A percentile compares a stretch with the other conserved stretches of the same genome.
phyloP scores from a whole-genome alignment of 1,284 basidiomycete species.

The Moesziomyces parantarcticus region DNA sequence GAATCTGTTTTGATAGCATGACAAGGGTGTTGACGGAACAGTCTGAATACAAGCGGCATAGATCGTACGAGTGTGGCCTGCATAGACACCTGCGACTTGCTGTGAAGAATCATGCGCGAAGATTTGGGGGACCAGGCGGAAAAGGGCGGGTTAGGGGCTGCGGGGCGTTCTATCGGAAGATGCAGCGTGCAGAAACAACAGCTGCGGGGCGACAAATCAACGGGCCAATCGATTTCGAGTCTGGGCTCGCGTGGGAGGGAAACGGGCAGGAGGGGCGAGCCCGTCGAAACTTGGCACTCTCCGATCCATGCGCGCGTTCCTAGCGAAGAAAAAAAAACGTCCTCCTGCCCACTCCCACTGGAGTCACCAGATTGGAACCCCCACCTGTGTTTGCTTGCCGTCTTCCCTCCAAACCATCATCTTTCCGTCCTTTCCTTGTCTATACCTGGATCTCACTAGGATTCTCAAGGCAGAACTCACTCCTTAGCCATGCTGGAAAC shows the following conservation, averaged over 20 bases:
- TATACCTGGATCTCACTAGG: not conserved
- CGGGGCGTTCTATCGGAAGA: too few relatives aligned
- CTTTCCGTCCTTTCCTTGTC: not conserved
- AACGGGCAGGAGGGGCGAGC: not conserved
- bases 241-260: not conserved
- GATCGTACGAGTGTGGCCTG: too few relatives aligned
- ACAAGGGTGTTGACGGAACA: not conserved
- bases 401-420: not conserved
- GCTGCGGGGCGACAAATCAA: not conserved
- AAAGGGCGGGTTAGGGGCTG: not conserved
- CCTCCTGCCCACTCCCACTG: too few relatives aligned
- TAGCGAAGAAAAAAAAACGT: not conserved
- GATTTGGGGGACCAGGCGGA: not conserved
- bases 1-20: not conserved
- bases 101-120: too few relatives aligned
- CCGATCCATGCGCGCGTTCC: not conserved
- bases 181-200: not conserved
- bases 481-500: slow-evolving; percentile 43
- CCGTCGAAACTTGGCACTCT: not conserved
- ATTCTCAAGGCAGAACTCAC: not conserved
- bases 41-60: not conserved
- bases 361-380: not conserved
- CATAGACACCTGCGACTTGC: too few relatives aligned
- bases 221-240: not conserved
- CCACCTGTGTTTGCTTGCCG: not conserved